Conservation (phyloP, 2,329 filamentous ascomycete species). For the Neodidymelliopsis sp. region DNA sequence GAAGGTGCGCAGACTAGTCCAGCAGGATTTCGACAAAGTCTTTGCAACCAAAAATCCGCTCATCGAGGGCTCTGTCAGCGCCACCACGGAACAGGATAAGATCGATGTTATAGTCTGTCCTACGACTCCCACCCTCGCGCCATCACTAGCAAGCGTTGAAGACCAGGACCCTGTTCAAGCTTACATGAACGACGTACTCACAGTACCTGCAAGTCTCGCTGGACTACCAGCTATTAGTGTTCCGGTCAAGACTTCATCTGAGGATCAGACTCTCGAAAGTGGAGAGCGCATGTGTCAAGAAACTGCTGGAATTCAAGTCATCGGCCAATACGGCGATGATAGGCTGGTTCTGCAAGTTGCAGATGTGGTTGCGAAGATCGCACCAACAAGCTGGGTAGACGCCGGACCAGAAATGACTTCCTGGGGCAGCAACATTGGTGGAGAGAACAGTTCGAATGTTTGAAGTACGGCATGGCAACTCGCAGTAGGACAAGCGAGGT, state of each 20-base stretch:
- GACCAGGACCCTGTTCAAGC: conserved; percentile 68
- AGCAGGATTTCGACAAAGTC: conserved; percentile 82
- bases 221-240: conserved; percentile 89
- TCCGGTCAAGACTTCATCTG: conserved; percentile 62
- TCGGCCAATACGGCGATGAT: conserved; percentile 85
- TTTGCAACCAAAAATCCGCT: conserved; percentile 77
- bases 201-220: conserved; percentile 91
- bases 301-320: conserved; percentile 72
- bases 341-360: conserved; percentile 67
- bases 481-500: not conserved
- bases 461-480: not conserved
- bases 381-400: conserved; percentile 8
- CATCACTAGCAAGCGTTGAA: conserved; percentile 66
- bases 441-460: not conserved
- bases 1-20: conserved; percentile 81
- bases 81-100: conserved; percentile 61
- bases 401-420: conserved; percentile 18
- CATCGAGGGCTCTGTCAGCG: conserved; percentile 49
- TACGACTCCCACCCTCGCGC: conserved; percentile 80
- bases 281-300: conserved; percentile 28
- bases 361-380: conserved; percentile 33
- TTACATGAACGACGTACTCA: conserved; percentile 95
- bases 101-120: conserved; percentile 90
- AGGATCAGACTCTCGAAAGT: conserved; percentile 37
- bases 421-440: conserved; percentile 18